phyloP scores from a whole-genome alignment of 2,329 filamentous ascomycete genomes.

The Aspergillus tubingensis region DNA sequence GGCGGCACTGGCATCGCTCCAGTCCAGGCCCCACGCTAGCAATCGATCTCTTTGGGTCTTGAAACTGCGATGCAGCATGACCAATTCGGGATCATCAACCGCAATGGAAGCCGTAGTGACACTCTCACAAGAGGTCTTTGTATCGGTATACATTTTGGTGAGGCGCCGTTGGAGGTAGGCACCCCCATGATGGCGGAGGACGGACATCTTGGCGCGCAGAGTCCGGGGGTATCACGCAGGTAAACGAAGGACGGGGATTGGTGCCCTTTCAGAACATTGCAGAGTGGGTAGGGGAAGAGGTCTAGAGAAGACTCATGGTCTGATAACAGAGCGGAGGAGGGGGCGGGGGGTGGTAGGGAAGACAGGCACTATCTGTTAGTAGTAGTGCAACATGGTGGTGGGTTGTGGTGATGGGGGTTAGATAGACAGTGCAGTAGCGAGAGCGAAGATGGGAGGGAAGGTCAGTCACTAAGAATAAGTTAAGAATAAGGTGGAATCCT shows the following conservation, averaged over 20 bases:
- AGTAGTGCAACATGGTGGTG: background rate
- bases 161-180: slow-evolving; percentile 52
- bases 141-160: slow-evolving; percentile 65
- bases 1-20: slow-evolving; percentile 62
- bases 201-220: slow-evolving; percentile 44
- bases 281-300: slow-evolving; percentile 11
- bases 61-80: slow-evolving; percentile 60
- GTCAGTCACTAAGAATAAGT: slow-evolving; percentile 20
- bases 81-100: slow-evolving; percentile 54
- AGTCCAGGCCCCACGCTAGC: slow-evolving; percentile 66
- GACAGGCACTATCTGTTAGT: background rate
- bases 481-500: slow-evolving; percentile 41
- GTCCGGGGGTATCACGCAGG: slow-evolving; percentile 12
- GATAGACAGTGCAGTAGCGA: slow-evolving; percentile 10
- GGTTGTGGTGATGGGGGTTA: background rate
- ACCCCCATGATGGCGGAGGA: slow-evolving; percentile 48
- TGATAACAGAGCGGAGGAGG: background rate
- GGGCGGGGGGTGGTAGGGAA: too few relatives aligned
- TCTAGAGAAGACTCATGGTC: slow-evolving; percentile 10
- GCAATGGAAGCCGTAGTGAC: slow-evolving; percentile 53
- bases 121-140: slow-evolving; percentile 62
- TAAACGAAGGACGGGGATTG: slow-evolving; percentile 7
- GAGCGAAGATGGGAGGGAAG: slow-evolving; percentile 12
- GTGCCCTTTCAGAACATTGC: slow-evolving; percentile 19
- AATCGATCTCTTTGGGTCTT: slow-evolving; percentile 65